Conservation (phyloP, 176 grass and related monocot species). For the Oryza coarctata region DNA sequence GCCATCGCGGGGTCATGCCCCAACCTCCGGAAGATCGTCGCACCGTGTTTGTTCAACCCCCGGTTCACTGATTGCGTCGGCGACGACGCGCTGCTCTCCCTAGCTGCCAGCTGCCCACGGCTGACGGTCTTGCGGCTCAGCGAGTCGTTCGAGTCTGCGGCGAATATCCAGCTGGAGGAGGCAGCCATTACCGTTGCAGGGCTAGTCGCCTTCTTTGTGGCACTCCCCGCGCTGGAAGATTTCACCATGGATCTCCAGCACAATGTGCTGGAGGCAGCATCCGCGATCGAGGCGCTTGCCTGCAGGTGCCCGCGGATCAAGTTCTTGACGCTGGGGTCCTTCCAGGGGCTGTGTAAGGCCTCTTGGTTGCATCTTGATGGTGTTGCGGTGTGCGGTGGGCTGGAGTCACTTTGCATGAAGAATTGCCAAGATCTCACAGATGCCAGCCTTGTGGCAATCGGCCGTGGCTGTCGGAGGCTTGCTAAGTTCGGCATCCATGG, state of each 20-base stretch:
- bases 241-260: conserved; percentile 79
- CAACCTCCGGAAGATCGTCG: conserved; percentile 55
- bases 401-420: conserved; percentile 74
- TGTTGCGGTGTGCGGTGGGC: conserved; percentile 70
- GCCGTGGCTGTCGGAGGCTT: conserved; percentile 71
- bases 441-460: conserved; percentile 58
- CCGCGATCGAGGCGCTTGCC: conserved; percentile 63
- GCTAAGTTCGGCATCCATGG: conserved; percentile 64
- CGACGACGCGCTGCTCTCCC: conserved; percentile 50
- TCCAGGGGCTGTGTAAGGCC: conserved; percentile 78
- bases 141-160: conserved; percentile 53
- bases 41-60: conserved; percentile 81
- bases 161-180: conserved; percentile 38
- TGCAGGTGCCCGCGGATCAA: conserved; percentile 57
- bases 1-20: conserved; percentile 62
- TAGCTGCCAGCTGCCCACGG: conserved; percentile 58
- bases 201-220: conserved; percentile 59
- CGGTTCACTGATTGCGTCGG: conserved; percentile 68
- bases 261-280: conserved; percentile 57
- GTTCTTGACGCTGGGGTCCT: conserved; percentile 68
- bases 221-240: conserved; percentile 62
- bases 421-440: conserved; percentile 76
- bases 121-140: conserved; percentile 64
- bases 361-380: conserved; percentile 76
- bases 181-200: conserved; percentile 62